Evolutionary conservation across 306 rosid species (phyloP), one percentile per base, ranked within the genome.

Genomic region (Medicago truncatula): DNA sequence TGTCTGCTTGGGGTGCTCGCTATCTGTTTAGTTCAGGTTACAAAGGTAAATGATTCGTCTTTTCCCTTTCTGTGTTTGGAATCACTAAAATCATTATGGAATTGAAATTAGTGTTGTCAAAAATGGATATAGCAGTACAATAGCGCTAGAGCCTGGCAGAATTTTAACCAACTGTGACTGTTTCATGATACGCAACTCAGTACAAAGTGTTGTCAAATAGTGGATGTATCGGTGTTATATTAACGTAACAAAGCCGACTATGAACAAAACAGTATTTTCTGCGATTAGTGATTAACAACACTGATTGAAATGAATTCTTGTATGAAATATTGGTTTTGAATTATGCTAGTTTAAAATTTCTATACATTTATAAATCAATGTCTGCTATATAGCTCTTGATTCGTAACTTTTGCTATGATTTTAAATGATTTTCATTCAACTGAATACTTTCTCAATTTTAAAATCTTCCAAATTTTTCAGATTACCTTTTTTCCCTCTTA

Each of bases 1-100:
- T 94, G 82, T 94, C 97, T 76, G 97, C 97, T 71, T 94, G 98
- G 98, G 96, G 91, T 62, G 98, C 97, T 60, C 93, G 98, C 71
- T 80, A 83, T 57, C 84, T 94, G 66, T 91, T 92, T 70, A 52
- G 80, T 76, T 87, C 92, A 74, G 75, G 83, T 60, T 94, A 94
- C 88, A 88, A 80, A 81, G 97, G 96, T 83, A 81, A 78, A 70
- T 23, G 40, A 72, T 41, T 41, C 71, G 50, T 47, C 50, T 36
- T 54, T 56, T 52, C 52, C 11, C 4, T 28, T 58, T 72, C 67
- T 17, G 9, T 23, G 44, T 13, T 57, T 17, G 67, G 53, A 76
- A 63, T 43, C 74, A 41, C 58, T 36, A 62, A n/a, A 31, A 31
- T 14, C 39, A 50, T 81, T 50, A 41, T 43, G 52, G 53, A 21